Conservation (phyloP, 495 filamentous ascomycete species). For the Lophiostoma macrostomum region DNA sequence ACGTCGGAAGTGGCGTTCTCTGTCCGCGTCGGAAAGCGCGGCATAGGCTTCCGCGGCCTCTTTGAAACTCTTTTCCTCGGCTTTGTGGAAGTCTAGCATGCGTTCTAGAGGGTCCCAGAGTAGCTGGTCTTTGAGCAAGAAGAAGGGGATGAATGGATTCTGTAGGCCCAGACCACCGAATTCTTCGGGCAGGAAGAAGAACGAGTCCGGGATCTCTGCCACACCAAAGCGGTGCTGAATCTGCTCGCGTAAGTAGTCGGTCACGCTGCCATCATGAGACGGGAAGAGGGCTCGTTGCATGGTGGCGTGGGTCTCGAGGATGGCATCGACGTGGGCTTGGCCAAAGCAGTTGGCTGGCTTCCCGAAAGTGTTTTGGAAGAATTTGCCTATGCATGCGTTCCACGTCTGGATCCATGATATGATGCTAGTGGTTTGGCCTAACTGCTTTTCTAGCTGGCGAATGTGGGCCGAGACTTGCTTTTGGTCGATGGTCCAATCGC, state of each 20-base stretch:
- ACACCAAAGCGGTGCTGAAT: background rate
- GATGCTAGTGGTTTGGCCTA: background rate
- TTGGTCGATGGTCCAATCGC: constrained; percentile 10
- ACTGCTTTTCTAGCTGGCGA: constrained; percentile 8
- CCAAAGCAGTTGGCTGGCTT: constrained; percentile 13
- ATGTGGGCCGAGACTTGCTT: constrained; percentile 4
- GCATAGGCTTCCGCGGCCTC: background rate
- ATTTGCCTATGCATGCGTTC: constrained; percentile 11
- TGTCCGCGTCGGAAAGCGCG: background rate
- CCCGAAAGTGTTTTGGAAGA: constrained; percentile 10
- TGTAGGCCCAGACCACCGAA: constrained; percentile 8
- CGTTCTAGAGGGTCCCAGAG: background rate
- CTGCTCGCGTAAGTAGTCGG: background rate
- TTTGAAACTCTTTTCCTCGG: background rate
- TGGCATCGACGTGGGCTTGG: constrained; percentile 6
- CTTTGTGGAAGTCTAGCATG: background rate
- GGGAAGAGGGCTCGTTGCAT: constrained; percentile 7
- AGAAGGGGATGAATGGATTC: constrained; percentile 15
- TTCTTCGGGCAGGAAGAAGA: constrained; percentile 12
- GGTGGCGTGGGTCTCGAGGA: constrained; percentile 1
- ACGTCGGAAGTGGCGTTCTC: background rate
- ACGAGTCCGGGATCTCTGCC: constrained; percentile 5
- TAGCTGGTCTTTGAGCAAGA: background rate
- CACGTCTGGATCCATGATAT: constrained; percentile 8
- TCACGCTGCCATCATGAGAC: constrained; percentile 1